These are phyloP conservation scores for Raphanus raphanistrum DNA, from an alignment of 345 rosid species.

Conservation along the genomic window DNA sequence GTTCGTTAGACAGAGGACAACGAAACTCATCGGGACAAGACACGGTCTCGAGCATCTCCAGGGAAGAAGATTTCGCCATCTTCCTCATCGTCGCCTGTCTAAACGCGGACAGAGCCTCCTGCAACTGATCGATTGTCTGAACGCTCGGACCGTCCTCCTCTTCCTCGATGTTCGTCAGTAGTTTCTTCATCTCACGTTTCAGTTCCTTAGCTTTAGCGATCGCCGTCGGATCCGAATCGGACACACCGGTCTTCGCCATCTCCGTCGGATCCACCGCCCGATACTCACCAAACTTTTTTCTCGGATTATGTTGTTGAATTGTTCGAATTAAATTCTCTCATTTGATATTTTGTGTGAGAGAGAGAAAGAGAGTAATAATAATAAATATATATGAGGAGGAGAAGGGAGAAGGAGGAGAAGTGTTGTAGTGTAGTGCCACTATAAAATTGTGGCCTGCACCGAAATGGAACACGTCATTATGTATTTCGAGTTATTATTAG, in stretches of 20 bases:
- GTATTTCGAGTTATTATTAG: neutral
- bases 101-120: conserved; percentile 55
- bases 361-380: neutral
- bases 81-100: conserved; percentile 54
- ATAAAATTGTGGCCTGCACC: conserved; percentile 34
- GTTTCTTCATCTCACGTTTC: conserved; percentile 68
- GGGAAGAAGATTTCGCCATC: conserved; percentile 49
- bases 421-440: conserved; percentile 33
- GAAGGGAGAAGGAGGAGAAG: neutral
- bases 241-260: conserved; percentile 69
- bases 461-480: conserved; percentile 34
- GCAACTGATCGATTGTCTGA: conserved; percentile 69
- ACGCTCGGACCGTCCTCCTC: conserved; percentile 51
- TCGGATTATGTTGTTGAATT: conserved; percentile 7
- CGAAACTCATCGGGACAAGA: conserved; percentile 77
- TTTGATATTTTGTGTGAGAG: neutral
- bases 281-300: conserved; percentile 18
- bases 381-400: conserved; percentile 31
- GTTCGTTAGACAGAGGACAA: conserved; percentile 81
- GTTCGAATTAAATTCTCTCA: conserved; percentile 6
- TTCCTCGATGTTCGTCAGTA: conserved; percentile 57
- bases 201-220: conserved; percentile 62
- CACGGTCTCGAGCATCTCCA: conserved; percentile 46
- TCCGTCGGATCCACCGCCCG: conserved; percentile 34
- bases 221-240: conserved; percentile 67